phyloP scores from a whole-genome alignment of 2,329 filamentous ascomycete genomes.

The Monosporascus sp. region DNA sequence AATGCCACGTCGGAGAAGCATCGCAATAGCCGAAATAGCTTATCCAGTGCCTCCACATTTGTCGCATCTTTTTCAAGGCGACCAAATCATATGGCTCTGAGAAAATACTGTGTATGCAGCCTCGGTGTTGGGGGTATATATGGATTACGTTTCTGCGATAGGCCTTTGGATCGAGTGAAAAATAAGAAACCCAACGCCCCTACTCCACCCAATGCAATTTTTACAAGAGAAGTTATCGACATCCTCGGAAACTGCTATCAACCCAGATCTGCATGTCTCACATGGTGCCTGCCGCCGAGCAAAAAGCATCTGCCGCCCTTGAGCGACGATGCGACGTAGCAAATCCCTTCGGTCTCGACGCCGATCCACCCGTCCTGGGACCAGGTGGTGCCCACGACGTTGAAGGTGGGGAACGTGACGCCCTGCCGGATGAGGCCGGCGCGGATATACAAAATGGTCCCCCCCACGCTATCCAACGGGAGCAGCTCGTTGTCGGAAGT shows the following conservation, averaged over 20 bases:
- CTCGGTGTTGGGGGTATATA: too few relatives aligned
- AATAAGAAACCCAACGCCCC: too few relatives aligned
- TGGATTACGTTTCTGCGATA: too few relatives aligned
- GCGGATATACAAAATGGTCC: conserved; percentile 30
- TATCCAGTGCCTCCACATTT: too few relatives aligned
- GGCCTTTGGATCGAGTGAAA: too few relatives aligned
- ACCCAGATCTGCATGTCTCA: conserved; percentile 23
- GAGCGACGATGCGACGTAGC: conserved; percentile 24
- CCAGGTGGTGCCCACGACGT: conserved; percentile 31
- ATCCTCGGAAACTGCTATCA: conserved; percentile 1
- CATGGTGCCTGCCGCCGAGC: conserved; percentile 23
- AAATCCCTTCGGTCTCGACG: conserved; percentile 33
- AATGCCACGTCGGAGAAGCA: too few relatives aligned
- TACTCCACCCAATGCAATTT: too few relatives aligned
- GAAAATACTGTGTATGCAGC: too few relatives aligned
- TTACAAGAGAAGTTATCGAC: too few relatives aligned
- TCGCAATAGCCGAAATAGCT: too few relatives aligned
- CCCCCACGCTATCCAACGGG: conserved; percentile 30
- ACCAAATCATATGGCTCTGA: too few relatives aligned
- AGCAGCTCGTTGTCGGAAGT: conserved; percentile 26
- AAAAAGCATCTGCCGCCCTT: conserved; percentile 25
- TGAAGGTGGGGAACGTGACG: conserved; percentile 27
- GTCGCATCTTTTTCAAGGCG: too few relatives aligned
- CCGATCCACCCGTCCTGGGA: conserved; percentile 29
- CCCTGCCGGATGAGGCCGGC: conserved; percentile 27